phyloP scores from a whole-genome alignment of 441 rosid species.

The Bocquillonia castaneifolia region DNA sequence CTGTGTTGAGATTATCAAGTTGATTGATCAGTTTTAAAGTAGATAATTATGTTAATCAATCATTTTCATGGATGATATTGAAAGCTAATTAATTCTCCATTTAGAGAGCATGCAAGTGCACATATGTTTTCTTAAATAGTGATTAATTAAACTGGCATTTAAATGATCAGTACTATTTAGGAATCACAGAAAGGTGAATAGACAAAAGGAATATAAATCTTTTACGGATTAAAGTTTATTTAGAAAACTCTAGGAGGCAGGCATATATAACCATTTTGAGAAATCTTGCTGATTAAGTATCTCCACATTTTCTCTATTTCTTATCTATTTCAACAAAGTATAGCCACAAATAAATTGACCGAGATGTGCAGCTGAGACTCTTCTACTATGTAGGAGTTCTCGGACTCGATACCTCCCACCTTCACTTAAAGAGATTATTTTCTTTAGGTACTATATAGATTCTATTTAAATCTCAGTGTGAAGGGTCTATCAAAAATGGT shows the following conservation, averaged over 20 bases:
- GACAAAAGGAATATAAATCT: constrained; percentile 26
- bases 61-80: constrained; percentile 9
- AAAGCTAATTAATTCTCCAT: too few relatives aligned
- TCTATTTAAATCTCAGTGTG: too few relatives aligned
- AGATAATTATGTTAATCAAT: too few relatives aligned
- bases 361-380: background rate
- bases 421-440: too few relatives aligned
- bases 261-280: constrained; percentile 2
- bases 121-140: too few relatives aligned
- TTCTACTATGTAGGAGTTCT: too few relatives aligned
- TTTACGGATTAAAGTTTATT: background rate
- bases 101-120: too few relatives aligned
- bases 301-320: background rate
- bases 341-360: background rate
- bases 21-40: constrained; percentile 1
- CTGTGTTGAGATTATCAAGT: background rate
- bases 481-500: too few relatives aligned
- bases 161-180: constrained; percentile 7
- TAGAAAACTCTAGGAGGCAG: background rate
- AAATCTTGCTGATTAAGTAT: constrained; percentile 20
- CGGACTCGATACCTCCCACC: too few relatives aligned
- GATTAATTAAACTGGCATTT: too few relatives aligned
- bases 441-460: too few relatives aligned
- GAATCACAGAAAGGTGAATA: constrained; percentile 9
- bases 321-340: background rate